phyloP scores from a whole-genome alignment of 345 rosid genomes.

The Pistacia vera region DNA sequence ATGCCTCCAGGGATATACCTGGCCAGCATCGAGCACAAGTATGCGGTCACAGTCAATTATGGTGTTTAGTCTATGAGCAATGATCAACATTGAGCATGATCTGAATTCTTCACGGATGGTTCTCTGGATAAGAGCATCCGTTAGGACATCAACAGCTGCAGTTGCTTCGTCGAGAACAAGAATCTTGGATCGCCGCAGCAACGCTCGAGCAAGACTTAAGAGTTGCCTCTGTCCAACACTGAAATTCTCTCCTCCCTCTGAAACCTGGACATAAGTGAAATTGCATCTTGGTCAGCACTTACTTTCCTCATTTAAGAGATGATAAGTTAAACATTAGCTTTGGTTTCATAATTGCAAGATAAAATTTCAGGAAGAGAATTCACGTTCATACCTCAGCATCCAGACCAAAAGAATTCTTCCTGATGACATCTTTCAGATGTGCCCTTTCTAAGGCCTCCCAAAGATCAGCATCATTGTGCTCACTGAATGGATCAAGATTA shows the following conservation, averaged over 20 bases:
- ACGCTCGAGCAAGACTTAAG: conserved; percentile 89
- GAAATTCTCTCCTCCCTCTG: conserved; percentile 90
- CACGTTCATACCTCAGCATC: conserved; percentile 62
- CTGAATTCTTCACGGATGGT: conserved; percentile 90
- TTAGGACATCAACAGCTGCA: conserved; percentile 91
- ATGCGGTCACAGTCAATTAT: conserved; percentile 78
- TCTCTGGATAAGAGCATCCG: conserved; percentile 85
- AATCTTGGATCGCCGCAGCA: conserved; percentile 82
- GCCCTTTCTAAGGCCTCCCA: conserved; percentile 96
- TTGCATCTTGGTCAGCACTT: background rate
- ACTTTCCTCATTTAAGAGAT: background rate
- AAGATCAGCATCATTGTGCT: conserved; percentile 84
- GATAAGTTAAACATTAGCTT: background rate
- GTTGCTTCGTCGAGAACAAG: conserved; percentile 98
- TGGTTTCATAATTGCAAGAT: background rate
- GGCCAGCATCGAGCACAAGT: conserved; percentile 85
- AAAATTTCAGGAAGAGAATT: background rate
- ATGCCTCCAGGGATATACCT: conserved; percentile 50
- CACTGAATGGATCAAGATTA: conserved; percentile 88
- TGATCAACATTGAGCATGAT: conserved; percentile 84
- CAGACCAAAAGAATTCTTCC: conserved; percentile 67
- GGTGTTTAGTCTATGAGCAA: conserved; percentile 91
- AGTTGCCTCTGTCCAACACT: conserved; percentile 95
- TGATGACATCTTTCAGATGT: conserved; percentile 77
- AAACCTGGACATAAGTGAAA: conserved; percentile 45